phyloP scores from a whole-genome alignment of 2,329 filamentous ascomycete species.

The Boeremia lycopersici region DNA sequence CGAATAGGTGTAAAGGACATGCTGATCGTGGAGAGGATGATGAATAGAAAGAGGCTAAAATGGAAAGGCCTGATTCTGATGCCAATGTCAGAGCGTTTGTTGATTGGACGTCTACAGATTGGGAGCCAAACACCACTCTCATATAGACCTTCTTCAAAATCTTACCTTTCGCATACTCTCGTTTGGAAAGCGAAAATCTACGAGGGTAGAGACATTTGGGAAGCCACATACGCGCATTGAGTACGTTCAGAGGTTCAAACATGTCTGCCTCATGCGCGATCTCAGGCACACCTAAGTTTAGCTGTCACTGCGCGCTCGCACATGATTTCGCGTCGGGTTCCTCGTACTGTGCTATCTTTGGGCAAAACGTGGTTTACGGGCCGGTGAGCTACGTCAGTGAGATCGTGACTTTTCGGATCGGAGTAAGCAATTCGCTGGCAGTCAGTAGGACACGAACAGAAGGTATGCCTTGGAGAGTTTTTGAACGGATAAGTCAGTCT shows the following conservation, averaged over 20 bases:
- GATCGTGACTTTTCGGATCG: not conserved
- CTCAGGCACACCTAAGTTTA: conserved; percentile 14
- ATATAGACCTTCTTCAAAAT: not conserved
- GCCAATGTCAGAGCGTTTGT: not conserved
- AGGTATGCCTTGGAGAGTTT: not conserved
- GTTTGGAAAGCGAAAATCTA: not conserved
- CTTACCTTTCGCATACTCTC: not conserved
- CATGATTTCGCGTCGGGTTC: conserved; percentile 34
- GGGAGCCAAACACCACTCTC: not conserved
- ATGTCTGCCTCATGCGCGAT: conserved; percentile 26
- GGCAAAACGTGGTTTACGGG: conserved; percentile 3
- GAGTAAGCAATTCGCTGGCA: conserved; percentile 9
- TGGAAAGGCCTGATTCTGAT: not conserved
- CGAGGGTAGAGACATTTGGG: not conserved
- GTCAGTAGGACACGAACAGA: not conserved
- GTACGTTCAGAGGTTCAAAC: conserved; percentile 3
- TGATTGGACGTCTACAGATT: not conserved
- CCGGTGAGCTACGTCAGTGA: conserved; percentile 9
- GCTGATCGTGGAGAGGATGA: not conserved
- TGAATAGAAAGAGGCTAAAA: not conserved
- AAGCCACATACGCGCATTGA: conserved; percentile 5
- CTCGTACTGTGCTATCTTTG: conserved; percentile 18
- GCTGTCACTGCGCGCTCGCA: conserved; percentile 19
- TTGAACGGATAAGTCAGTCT: not conserved
- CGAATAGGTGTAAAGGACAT: conserved; percentile 39